A percentile compares a stretch with the other conserved stretches of the same genome.
phyloP scores from a whole-genome alignment of 371 early-diverging fungal species.

The Mortierella sp. region DNA sequence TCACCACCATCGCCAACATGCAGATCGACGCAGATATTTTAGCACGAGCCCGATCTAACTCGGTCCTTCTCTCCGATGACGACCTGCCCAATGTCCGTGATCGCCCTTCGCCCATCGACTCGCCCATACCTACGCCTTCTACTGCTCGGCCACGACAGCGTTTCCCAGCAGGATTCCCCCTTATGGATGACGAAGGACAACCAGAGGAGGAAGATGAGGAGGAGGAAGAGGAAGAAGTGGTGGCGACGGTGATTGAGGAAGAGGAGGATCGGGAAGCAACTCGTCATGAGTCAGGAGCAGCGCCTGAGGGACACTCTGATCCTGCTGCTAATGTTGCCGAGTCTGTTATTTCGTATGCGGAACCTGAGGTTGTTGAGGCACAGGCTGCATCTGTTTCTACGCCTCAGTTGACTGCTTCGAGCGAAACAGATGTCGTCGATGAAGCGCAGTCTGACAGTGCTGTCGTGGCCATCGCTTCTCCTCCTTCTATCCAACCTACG shows the following conservation, averaged over 20 bases:
- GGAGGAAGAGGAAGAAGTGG: neutral
- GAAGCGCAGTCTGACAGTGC: neutral
- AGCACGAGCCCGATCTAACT: slow-evolving; percentile 38
- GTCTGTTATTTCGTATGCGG: neutral
- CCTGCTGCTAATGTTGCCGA: neutral
- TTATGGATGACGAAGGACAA: slow-evolving; percentile 24
- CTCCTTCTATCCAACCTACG: neutral
- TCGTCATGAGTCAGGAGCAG: neutral
- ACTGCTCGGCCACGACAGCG: slow-evolving; percentile 48
- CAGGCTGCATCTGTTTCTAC: neutral
- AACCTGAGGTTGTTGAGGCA: neutral
- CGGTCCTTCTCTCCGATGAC: slow-evolving; percentile 30
- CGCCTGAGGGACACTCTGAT: neutral
- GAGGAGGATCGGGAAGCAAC: neutral
- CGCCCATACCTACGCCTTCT: slow-evolving; percentile 53
- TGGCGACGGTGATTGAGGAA: neutral
- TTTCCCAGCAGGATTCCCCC: slow-evolving; percentile 45
- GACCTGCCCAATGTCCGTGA: slow-evolving; percentile 14
- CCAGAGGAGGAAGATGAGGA: slow-evolving; percentile 20
- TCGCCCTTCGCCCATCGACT: slow-evolving; percentile 42
- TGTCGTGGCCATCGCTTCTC: too few species aligned
- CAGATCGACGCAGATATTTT: slow-evolving; percentile 37
- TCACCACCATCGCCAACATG: slow-evolving; percentile 43
- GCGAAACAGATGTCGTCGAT: neutral
- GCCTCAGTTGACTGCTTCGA: neutral